A percentile compares a stretch with the other conserved stretches of the same genome.
These are phyloP conservation scores for Proliferodiscus dingleyae DNA, from an alignment of 2,329 filamentous ascomycete genomes.

Conservation along the genomic window DNA sequence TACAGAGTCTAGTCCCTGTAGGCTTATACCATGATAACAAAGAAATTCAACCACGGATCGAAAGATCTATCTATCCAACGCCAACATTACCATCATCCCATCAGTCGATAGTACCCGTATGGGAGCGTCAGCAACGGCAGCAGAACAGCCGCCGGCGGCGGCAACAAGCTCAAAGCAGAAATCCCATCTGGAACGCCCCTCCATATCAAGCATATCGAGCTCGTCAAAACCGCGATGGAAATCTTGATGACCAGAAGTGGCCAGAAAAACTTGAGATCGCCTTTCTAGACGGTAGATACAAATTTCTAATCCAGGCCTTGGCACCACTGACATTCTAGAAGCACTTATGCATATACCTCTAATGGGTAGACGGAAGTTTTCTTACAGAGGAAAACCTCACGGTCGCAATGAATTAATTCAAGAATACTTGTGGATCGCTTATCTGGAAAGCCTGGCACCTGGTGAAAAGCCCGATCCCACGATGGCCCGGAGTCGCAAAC, in stretches of 20 bases:
- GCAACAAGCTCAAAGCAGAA: conserved; percentile 35
- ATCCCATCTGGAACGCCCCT: conserved; percentile 57
- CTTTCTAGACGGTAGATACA: conserved; percentile 58
- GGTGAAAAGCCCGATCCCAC: conserved; percentile 43
- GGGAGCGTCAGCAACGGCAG: conserved; percentile 30
- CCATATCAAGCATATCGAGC: conserved; percentile 63
- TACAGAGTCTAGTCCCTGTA: conserved; percentile 23
- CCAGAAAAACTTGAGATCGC: conserved; percentile 59
- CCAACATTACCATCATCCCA: conserved; percentile 27
- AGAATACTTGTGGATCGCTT: conserved; percentile 59
- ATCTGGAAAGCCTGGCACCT: conserved; percentile 36
- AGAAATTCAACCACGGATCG: conserved; percentile 16
- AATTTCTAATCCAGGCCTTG: not conserved
- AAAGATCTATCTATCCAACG: conserved; percentile 22
- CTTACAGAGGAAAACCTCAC: conserved; percentile 57
- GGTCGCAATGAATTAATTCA: conserved; percentile 67
- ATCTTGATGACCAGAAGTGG: conserved; percentile 56
- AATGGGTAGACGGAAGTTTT: conserved; percentile 63
- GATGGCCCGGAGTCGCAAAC: conserved; percentile 48
- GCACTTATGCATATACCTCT: conserved; percentile 61
- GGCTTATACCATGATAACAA: conserved; percentile 28
- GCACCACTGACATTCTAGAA: conserved; percentile 33
- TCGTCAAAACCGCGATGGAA: conserved; percentile 58
- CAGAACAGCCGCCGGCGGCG: conserved; percentile 29
- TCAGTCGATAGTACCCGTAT: conserved; percentile 16